Conservation (phyloP, 495 filamentous ascomycete genomes). For the Penicillium waksmanii region DNA sequence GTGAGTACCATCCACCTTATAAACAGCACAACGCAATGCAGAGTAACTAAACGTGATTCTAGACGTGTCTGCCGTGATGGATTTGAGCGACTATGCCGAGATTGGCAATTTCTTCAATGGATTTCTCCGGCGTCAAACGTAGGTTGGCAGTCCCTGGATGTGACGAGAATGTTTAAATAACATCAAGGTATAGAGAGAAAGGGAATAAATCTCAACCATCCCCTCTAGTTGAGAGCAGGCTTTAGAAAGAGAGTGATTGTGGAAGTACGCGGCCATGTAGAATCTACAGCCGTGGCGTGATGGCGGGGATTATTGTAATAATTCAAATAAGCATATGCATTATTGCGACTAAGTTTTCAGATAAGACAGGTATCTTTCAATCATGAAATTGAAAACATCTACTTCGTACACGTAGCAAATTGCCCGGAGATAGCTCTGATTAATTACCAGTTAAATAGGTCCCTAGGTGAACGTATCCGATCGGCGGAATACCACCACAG, state of each 20-base stretch:
- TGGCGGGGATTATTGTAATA: neutral
- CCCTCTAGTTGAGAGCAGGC: slow-evolving; percentile 7
- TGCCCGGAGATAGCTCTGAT: too few species aligned
- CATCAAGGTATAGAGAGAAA: neutral
- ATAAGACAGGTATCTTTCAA: too few species aligned
- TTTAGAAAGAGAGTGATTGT: neutral
- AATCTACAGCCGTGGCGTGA: neutral
- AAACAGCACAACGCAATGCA: slow-evolving; percentile 3
- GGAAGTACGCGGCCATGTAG: neutral
- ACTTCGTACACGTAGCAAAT: too few species aligned
- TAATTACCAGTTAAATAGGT: too few species aligned
- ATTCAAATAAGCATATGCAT: neutral
- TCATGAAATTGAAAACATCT: too few species aligned
- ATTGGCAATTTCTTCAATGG: slow-evolving; percentile 48
- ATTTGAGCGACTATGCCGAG: slow-evolving; percentile 36
- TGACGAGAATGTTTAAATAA: slow-evolving; percentile 1
- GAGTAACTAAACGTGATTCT: neutral
- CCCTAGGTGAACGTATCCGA: too few species aligned
- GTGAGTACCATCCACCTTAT: slow-evolving; percentile 39
- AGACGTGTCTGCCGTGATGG: slow-evolving; percentile 45
- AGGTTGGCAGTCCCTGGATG: slow-evolving; percentile 12
- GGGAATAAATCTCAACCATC: neutral
- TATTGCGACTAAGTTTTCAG: too few species aligned
- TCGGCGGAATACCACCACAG: too few species aligned
- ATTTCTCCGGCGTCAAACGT: slow-evolving; percentile 34